Evolutionary conservation across 2,329 filamentous ascomycete species (phyloP).

Genomic region (Penicillium sp.): DNA sequence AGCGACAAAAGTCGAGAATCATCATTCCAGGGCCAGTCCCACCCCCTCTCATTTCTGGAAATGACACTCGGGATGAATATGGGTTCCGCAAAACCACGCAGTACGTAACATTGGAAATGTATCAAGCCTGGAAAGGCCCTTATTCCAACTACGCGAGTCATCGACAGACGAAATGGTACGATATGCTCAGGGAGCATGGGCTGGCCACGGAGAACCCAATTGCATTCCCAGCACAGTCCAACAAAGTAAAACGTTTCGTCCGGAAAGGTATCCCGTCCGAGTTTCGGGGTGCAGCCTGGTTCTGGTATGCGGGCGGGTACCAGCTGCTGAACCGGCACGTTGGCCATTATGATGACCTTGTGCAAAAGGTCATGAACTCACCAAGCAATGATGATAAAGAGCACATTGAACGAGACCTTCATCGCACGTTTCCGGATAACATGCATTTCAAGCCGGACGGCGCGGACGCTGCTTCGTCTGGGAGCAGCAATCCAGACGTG

Average conservation of each 20-base stretch:
- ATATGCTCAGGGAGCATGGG: slow-evolving; percentile 69
- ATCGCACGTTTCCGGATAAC: slow-evolving; percentile 93
- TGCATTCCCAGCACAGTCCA: slow-evolving; percentile 71
- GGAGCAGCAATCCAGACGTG: slow-evolving; percentile 33
- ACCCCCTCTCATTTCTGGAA: slow-evolving; percentile 32
- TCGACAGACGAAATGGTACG: slow-evolving; percentile 74
- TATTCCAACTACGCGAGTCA: slow-evolving; percentile 72
- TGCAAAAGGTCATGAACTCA: slow-evolving; percentile 60
- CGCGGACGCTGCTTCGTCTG: slow-evolving; percentile 18
- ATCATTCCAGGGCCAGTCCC: slow-evolving; percentile 36
- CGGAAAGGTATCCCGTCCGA: slow-evolving; percentile 91
- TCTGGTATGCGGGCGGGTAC: slow-evolving; percentile 87
- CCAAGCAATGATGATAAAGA: slow-evolving; percentile 72
- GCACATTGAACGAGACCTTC: slow-evolving; percentile 86
- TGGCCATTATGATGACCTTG: slow-evolving; percentile 68
- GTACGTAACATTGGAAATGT: slow-evolving; percentile 68
- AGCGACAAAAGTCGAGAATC: slow-evolving; percentile 25
- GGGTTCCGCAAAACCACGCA: slow-evolving; percentile 87
- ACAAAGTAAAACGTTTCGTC: slow-evolving; percentile 83
- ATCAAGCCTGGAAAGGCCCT: slow-evolving; percentile 71
- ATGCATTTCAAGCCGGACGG: slow-evolving; percentile 71
- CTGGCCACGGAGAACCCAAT: slow-evolving; percentile 66
- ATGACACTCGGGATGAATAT: slow-evolving; percentile 65
- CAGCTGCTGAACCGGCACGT: slow-evolving; percentile 69
- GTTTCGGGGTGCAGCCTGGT: slow-evolving; percentile 94